Evolutionary conservation across 192 early-diverging fungal genomes (phyloP), one percentile per base, ranked within the genome.

Genomic region (Endogone sp.): DNA sequence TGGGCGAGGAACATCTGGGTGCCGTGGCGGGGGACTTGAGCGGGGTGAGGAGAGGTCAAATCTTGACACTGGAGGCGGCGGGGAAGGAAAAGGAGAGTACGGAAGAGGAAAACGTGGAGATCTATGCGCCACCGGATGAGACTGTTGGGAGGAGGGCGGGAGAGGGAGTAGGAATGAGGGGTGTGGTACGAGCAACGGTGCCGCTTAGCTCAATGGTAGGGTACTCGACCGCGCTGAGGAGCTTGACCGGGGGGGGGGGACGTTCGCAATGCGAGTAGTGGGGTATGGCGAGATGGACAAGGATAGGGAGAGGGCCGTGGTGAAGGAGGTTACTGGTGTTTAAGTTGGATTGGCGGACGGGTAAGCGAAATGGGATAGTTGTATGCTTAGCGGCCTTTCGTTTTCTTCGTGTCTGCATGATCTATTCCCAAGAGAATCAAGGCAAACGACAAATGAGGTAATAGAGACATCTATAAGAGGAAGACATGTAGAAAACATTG

Each of bases 171-270:
- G 72, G 30, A 56, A 68, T 70, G 22, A 81, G 74, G 28, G 64
- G 75, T 23, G 67, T 73, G 20, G 86, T 93, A 24, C 75, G 84
- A 24, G 88, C 89, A 0, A 84, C 87, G 37, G 89, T 91, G 0
- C 94, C 95, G 11, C 77, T 98, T 29, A 84, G 86, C 55, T 81
- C 89, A 1, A 88, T 97, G 89, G 74, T 95, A 2, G 95, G 94
- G 3, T 98, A 98, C 65, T 84, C 93, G 22, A 88, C 84, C 3
- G 77, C 82, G 2, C 73, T 98, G 69, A 80, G 97, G 29, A 90
- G 91, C n/a, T 76, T 96, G 74, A 95, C 97, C 0, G 92, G 88
- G 2, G 97, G 96, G 16, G 88, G 85, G 96, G 88, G 10, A 81
- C 84, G 20, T 97, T 96, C 67, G 81, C 88, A 20, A 95, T 98